Evolutionary conservation across 2,329 filamentous ascomycete species (phyloP).

Genomic region (Rhynchosporium secalis): DNA sequence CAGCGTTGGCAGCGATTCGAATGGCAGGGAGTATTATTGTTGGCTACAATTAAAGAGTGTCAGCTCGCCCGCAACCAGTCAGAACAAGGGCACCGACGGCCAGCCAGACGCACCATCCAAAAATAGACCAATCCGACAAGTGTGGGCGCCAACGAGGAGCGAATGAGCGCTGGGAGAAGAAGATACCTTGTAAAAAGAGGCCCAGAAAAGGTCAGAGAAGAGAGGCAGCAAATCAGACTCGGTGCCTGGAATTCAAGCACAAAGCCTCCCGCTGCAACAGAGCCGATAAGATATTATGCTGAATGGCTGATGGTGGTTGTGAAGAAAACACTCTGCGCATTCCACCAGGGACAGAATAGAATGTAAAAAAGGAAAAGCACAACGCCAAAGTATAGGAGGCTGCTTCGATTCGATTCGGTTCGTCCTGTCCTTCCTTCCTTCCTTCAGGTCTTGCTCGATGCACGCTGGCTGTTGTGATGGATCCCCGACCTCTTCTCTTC

Average conservation of each 20-base stretch:
- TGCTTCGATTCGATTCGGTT: background rate
- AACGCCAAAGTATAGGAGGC: conserved; percentile 5
- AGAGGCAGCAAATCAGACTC: conserved; percentile 23
- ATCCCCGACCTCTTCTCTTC: background rate
- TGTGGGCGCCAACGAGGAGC: conserved; percentile 26
- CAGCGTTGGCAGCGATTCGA: conserved; percentile 23
- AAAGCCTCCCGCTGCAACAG: conserved; percentile 24
- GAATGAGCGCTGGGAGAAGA: conserved; percentile 24
- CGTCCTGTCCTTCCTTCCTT: background rate
- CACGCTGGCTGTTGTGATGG: background rate
- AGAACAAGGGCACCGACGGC: conserved; percentile 14
- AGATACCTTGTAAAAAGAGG: conserved; percentile 23
- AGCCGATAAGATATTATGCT: conserved; percentile 16
- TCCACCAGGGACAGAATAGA: conserved; percentile 26
- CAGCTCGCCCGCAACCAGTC: conserved; percentile 29
- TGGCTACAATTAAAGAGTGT: conserved; percentile 30
- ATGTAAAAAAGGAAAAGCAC: conserved; percentile 16
- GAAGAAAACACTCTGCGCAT: conserved; percentile 17
- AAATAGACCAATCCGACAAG: conserved; percentile 25
- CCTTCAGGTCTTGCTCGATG: background rate
- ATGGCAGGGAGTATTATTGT: conserved; percentile 25
- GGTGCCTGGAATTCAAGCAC: conserved; percentile 16
- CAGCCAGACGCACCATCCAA: conserved; percentile 26
- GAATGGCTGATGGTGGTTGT: conserved; percentile 3
- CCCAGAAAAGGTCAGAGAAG: conserved; percentile 20